Evolutionary conservation across 2,329 filamentous ascomycete species (phyloP).

Genomic region (Albophoma yamanashiensis): DNA sequence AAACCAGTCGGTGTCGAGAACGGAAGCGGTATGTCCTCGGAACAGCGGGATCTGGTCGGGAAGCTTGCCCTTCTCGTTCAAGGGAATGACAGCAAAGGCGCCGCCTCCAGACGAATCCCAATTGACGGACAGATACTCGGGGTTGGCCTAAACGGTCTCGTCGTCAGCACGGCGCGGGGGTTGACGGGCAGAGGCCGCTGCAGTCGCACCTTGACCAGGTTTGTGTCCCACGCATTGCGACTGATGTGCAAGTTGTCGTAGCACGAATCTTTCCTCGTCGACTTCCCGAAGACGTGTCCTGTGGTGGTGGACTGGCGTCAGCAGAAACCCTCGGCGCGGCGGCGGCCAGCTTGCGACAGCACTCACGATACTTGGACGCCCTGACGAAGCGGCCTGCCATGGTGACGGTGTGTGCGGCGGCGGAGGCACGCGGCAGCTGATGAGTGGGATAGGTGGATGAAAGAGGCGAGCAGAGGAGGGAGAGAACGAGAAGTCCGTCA

Average conservation of each 20-base stretch:
- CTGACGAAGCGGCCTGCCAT: constrained; percentile 58
- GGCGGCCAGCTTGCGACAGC: neutral
- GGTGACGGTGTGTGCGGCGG: constrained; percentile 12
- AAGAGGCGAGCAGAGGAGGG: constrained; percentile 5
- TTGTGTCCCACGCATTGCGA: constrained; percentile 98
- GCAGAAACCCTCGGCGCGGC: neutral
- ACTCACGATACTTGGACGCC: constrained; percentile 59
- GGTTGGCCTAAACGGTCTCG: constrained; percentile 59
- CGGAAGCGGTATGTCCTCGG: constrained; percentile 87
- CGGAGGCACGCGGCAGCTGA: constrained; percentile 2
- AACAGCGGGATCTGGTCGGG: constrained; percentile 93
- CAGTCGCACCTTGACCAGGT: constrained; percentile 76
- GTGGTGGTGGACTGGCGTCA: constrained; percentile 6
- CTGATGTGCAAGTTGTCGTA: constrained; percentile 98
- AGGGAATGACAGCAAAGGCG: constrained; percentile 90
- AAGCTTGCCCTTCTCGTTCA: constrained; percentile 79
- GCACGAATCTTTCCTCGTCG: constrained; percentile 93
- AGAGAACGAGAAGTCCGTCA: constrained; percentile 8
- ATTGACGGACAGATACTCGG: constrained; percentile 92
- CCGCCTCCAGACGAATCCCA: constrained; percentile 96
- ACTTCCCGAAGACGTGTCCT: constrained; percentile 98
- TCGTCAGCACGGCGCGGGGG: constrained; percentile 5
- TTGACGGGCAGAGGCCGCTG: neutral
- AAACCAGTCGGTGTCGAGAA: constrained; percentile 94
- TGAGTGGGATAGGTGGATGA: neutral